phyloP scores from a whole-genome alignment of 345 rosid genomes.

The Tarenaya hassleriana region DNA sequence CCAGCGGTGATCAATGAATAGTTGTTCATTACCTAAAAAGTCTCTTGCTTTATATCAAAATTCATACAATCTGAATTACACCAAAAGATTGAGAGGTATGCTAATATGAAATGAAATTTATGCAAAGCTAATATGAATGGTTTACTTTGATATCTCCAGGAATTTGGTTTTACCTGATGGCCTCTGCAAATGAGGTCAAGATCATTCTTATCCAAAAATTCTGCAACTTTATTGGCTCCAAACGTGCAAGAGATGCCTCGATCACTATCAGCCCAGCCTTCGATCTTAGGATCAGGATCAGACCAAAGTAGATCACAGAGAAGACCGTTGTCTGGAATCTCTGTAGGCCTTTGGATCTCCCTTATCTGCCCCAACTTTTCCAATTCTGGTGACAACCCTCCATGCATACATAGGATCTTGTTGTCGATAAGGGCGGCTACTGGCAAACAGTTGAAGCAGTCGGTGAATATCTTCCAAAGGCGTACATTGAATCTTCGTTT shows the following conservation, averaged over 20 bases:
- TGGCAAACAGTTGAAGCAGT: slow-evolving; percentile 88
- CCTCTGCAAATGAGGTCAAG: slow-evolving; percentile 97
- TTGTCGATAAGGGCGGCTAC: slow-evolving; percentile 87
- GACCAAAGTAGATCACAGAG: slow-evolving; percentile 98
- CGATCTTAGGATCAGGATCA: slow-evolving; percentile 64
- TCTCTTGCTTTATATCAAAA: too few relatives aligned
- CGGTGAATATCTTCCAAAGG: slow-evolving; percentile 91
- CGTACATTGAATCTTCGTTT: slow-evolving; percentile 91
- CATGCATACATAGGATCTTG: slow-evolving; percentile 97
- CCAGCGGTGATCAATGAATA: background rate
- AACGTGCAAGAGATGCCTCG: slow-evolving; percentile 90
- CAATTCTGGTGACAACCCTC: slow-evolving; percentile 87
- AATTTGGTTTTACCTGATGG: slow-evolving; percentile 60
- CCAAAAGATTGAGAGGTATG: too few relatives aligned
- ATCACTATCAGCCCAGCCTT: slow-evolving; percentile 88
- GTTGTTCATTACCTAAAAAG: too few relatives aligned
- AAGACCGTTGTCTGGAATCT: slow-evolving; percentile 87
- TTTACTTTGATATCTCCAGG: background rate
- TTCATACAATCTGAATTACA: too few relatives aligned
- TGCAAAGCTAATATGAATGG: too few relatives aligned
- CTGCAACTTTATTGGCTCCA: slow-evolving; percentile 74
- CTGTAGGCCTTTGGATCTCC: slow-evolving; percentile 76
- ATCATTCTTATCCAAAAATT: slow-evolving; percentile 85
- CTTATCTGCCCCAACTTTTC: slow-evolving; percentile 63
- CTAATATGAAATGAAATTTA: too few relatives aligned